Evolutionary conservation across 2,329 filamentous ascomycete genomes (phyloP).

Genomic region (Alternaria longipes): DNA sequence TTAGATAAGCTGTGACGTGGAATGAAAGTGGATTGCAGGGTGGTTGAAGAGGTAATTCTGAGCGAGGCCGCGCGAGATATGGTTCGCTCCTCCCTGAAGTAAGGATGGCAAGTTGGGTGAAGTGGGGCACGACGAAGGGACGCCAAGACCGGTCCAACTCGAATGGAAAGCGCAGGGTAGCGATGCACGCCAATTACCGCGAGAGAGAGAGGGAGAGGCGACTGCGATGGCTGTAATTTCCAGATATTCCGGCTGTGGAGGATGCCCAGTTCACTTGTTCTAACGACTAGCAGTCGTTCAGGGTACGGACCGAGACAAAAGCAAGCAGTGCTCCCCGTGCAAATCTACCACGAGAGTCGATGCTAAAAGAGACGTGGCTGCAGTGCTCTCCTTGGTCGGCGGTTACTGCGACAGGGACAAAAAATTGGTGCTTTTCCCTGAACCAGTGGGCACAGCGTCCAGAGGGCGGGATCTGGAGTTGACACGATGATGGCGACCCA

Average conservation of each 20-base stretch:
- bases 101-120: conserved; percentile 33
- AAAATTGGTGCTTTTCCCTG: conserved; percentile 21
- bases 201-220: background rate
- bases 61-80: conserved; percentile 19
- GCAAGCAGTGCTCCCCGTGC: conserved; percentile 33
- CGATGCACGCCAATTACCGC: conserved; percentile 3
- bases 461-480: conserved; percentile 34
- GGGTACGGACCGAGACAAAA: conserved; percentile 36
- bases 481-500: conserved; percentile 29
- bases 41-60: conserved; percentile 22
- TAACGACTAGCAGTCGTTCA: conserved; percentile 34
- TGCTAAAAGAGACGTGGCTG: conserved; percentile 47
- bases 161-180: conserved; percentile 30
- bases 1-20: conserved; percentile 26
- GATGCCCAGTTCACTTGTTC: conserved; percentile 28
- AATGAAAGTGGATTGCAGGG: conserved; percentile 18
- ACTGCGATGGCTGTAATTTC: background rate
- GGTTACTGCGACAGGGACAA: conserved; percentile 28
- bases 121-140: conserved; percentile 36
- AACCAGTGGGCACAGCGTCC: conserved; percentile 30
- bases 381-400: conserved; percentile 35
- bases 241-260: conserved; percentile 20
- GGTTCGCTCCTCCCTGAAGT: conserved; percentile 32
- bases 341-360: conserved; percentile 36
- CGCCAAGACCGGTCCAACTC: conserved; percentile 29